These are phyloP conservation scores for Epichloe coenophiala DNA, from an alignment of 2,329 filamentous ascomycete species.

Conservation along the genomic window DNA sequence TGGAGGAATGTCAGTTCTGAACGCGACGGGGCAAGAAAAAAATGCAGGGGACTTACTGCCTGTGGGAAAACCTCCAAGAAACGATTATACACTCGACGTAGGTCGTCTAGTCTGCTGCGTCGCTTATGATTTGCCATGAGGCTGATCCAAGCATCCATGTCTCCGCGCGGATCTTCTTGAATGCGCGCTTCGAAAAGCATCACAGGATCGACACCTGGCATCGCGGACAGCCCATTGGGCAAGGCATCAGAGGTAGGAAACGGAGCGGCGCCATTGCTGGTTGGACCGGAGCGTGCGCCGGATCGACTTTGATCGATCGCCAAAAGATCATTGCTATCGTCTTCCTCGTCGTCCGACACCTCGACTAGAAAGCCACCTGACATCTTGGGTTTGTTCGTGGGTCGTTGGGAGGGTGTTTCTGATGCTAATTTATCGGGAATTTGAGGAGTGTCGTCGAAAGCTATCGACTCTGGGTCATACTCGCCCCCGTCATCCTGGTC, in stretches of 20 bases:
- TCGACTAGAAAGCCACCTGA: slow-evolving; percentile 47
- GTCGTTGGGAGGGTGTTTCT: slow-evolving; percentile 15
- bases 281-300: slow-evolving; percentile 8
- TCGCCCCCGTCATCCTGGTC: slow-evolving; percentile 40
- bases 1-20: slow-evolving; percentile 13
- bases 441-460: slow-evolving; percentile 28
- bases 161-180: slow-evolving; percentile 81
- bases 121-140: slow-evolving; percentile 76
- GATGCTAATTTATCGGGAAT: slow-evolving; percentile 16
- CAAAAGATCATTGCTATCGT: slow-evolving; percentile 14
- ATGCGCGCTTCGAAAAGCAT: slow-evolving; percentile 81
- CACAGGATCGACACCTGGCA: slow-evolving; percentile 49
- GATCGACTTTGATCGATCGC: neutral
- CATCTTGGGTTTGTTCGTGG: slow-evolving; percentile 40
- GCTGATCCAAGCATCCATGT: slow-evolving; percentile 80
- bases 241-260: slow-evolving; percentile 13
- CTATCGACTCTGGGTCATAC: slow-evolving; percentile 45
- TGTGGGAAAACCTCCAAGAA: slow-evolving; percentile 83
- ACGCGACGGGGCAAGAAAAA: neutral
- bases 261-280: slow-evolving; percentile 9
- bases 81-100: slow-evolving; percentile 67
- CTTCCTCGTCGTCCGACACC: slow-evolving; percentile 45
- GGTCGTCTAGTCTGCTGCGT: slow-evolving; percentile 70
- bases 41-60: slow-evolving; percentile 49
- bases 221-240: slow-evolving; percentile 20